Evolutionary conservation across 139 green algal genomes (phyloP), one percentile per base, ranked within the genome.

Genomic region (Tetraselmis chui): DNA sequence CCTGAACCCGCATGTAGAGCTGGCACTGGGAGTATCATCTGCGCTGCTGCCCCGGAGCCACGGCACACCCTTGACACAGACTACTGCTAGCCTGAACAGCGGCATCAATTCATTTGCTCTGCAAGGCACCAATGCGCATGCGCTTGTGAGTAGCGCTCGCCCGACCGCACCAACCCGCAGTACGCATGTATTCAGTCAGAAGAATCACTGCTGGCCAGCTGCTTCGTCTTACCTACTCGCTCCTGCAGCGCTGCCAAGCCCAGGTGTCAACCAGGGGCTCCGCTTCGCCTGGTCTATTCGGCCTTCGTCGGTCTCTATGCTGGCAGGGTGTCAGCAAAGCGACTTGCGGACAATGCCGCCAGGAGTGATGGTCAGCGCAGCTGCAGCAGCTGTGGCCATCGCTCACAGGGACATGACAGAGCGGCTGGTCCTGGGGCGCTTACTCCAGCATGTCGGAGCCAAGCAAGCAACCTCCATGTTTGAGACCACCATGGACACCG

Each of bases 31-130:
- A 31, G 76, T n/a, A n/a, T n/a, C n/a, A n/a, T 5, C 45, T 67
- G 45, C 45, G 45, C 45, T 67, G 45, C 45, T 67, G 5, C 45
- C 45, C 45, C 45, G 45, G 18, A 67, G 45, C 45, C 11, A 5
- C 45, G 18, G 11, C 45, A 67, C 45, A 18, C 45, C 45, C 45
- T 67, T 5, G 45, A 5, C 5, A 18, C 11, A 5, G 18, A 5
- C 45, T 67, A 18, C 45, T 25, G 18, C 45, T 5, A 67, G 11
- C 5, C 45, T 67, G 5, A 18, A 5, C 30, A 80, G 84, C 45
- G 92, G 92, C 75, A 85, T 93, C 45, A 96, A 91, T 83, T 91
- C 91, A 1, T 97, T 97, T 81, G 94, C 94, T 0, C 97, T 96
- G 87, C 90, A 94, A 82, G 93, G 92, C 59, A 94, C 91, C 59